Conservation (phyloP, 192 early-diverging fungal species). For the Mortierella hygrophila region DNA sequence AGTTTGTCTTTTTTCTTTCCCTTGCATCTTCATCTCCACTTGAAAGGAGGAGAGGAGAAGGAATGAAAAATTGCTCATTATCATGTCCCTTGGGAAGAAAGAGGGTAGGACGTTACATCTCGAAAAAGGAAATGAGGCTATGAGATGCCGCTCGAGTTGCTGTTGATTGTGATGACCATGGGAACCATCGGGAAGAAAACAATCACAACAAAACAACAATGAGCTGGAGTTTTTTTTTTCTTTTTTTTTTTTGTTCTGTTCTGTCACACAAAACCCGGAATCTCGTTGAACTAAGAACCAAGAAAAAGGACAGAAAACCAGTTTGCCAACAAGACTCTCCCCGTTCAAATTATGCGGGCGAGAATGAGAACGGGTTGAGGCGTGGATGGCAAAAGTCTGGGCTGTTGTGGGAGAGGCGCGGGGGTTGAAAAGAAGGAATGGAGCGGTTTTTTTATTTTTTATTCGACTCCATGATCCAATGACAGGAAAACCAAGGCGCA, state of each 20-base stretch:
- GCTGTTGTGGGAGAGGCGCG: background rate
- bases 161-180: background rate
- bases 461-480: background rate
- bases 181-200: background rate
- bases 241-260: background rate
- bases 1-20: background rate
- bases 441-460: background rate
- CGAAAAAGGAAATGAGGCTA: background rate
- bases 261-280: background rate
- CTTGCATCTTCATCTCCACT: background rate
- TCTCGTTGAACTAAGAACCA: background rate
- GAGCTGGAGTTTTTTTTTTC: background rate
- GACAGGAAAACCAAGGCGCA: background rate
- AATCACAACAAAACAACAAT: background rate
- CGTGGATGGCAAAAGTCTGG: too few relatives aligned
- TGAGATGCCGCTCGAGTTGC: background rate
- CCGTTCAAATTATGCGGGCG: too few relatives aligned
- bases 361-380: too few relatives aligned
- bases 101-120: background rate
- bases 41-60: background rate
- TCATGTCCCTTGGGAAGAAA: background rate
- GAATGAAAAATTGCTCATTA: background rate
- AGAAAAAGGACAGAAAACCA: background rate
- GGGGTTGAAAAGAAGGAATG: background rate
- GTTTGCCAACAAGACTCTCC: background rate